Conservation (phyloP, 768 basidiomycete species). For the Cystobasidium tubakii region DNA sequence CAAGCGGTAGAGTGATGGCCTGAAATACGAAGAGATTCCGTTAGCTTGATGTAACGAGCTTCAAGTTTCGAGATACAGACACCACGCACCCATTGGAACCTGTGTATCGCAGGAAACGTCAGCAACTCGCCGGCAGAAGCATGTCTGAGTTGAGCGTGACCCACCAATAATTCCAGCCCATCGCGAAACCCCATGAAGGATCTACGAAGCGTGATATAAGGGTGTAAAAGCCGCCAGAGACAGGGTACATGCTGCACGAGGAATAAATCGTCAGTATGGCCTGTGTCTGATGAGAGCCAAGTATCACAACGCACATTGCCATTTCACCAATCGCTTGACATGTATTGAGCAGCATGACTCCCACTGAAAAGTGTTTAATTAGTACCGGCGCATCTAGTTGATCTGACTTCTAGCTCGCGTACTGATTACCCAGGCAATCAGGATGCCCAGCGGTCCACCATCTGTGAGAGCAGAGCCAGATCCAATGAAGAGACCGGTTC, state of each 20-base stretch:
- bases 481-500: slow-evolving; percentile 41
- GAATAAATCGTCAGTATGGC: not conserved
- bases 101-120: not conserved
- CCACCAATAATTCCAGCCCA: slow-evolving; percentile 40
- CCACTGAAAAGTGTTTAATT: slow-evolving; percentile 36
- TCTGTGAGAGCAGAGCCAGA: slow-evolving; percentile 28
- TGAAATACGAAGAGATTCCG: slow-evolving; percentile 47
- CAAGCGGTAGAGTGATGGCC: slow-evolving; percentile 76
- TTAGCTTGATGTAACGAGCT: not conserved
- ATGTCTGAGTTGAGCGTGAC: not conserved
- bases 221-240: slow-evolving; percentile 46
- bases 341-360: slow-evolving; percentile 41
- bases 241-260: slow-evolving; percentile 31
- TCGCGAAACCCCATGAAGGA: slow-evolving; percentile 40
- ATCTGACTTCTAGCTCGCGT: slow-evolving; percentile 28
- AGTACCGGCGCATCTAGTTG: not conserved
- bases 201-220: slow-evolving; percentile 45
- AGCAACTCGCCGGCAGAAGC: not conserved
- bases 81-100: slow-evolving; percentile 20
- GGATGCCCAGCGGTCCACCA: slow-evolving; percentile 29
- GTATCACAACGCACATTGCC: not conserved
- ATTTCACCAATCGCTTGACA: slow-evolving; percentile 45
- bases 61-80: not conserved
- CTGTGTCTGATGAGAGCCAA: not conserved
- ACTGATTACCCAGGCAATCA: slow-evolving; percentile 8